phyloP scores from a whole-genome alignment of 169 alveolate genomes.

The Babesia divergens region DNA sequence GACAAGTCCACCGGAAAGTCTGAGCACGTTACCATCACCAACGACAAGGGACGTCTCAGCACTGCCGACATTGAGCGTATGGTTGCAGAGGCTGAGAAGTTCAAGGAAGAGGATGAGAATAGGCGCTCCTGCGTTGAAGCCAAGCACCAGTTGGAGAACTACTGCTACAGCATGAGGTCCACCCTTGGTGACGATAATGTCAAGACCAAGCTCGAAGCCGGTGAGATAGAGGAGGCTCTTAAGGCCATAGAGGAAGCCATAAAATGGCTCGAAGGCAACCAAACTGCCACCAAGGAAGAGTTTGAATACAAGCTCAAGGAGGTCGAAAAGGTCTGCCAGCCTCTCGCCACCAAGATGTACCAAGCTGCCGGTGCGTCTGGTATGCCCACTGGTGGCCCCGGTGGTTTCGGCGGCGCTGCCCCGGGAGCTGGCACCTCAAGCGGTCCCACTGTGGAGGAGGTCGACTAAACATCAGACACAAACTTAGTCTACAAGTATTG shows the following conservation, averaged over 20 bases:
- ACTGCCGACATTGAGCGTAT: constrained; percentile 92
- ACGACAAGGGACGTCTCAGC: constrained; percentile 94
- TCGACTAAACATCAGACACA: constrained; percentile 70
- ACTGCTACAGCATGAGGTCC: constrained; percentile 90
- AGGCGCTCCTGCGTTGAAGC: constrained; percentile 88
- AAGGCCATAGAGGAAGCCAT: constrained; percentile 86
- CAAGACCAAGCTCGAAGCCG: constrained; percentile 89
- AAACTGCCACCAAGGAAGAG: constrained; percentile 90
- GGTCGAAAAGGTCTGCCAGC: constrained; percentile 91
- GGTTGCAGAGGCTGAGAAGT: constrained; percentile 96
- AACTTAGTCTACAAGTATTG: not conserved
- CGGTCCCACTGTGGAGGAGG: constrained; percentile 92
- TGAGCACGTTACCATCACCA: constrained; percentile 93
- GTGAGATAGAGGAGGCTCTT: constrained; percentile 85
- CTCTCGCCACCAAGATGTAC: constrained; percentile 90
- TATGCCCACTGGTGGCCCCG: constrained; percentile 87
- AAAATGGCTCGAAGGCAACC: constrained; percentile 93
- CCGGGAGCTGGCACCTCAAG: constrained; percentile 78
- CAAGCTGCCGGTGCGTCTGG: constrained; percentile 93
- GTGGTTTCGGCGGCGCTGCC: constrained; percentile 82
- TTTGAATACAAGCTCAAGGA: constrained; percentile 93
- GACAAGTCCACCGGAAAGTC: constrained; percentile 94
- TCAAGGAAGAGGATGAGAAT: constrained; percentile 91
- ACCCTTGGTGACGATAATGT: constrained; percentile 89
- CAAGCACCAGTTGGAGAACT: constrained; percentile 90